These are phyloP conservation scores for Pholiota adiposa DNA, from an alignment of 1,284 basidiomycete species.

Conservation along the genomic window DNA sequence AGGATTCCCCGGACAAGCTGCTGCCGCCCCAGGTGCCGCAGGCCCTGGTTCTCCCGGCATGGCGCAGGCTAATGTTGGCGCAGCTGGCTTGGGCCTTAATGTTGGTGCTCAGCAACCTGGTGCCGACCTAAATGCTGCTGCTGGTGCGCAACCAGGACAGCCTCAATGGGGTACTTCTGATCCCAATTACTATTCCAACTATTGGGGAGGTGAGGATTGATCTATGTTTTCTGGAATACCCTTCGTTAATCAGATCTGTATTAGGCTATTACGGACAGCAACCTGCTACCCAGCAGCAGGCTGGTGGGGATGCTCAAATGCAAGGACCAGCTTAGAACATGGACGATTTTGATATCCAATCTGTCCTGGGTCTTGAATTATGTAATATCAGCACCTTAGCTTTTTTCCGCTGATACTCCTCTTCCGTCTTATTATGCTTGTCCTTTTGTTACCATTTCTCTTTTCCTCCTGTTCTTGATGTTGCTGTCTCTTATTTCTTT, in stretches of 20 bases:
- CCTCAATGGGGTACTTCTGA: conserved; percentile 75
- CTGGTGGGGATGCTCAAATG: conserved; percentile 60
- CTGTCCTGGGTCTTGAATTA: conserved; percentile 22
- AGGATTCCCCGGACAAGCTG: conserved; percentile 67
- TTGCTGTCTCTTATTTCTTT: conserved; percentile 18
- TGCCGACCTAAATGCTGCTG: conserved; percentile 57
- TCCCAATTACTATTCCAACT: conserved; percentile 77
- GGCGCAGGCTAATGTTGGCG: conserved; percentile 59
- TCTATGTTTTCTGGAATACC: conserved; percentile 2
- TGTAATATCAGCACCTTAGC: conserved; percentile 14
- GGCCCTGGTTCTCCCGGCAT: conserved; percentile 68
- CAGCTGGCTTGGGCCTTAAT: conserved; percentile 58
- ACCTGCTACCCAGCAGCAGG: conserved; percentile 54
- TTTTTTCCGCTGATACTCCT: conserved; percentile 18
- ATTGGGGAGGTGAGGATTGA: conserved; percentile 74
- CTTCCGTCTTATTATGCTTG: conserved; percentile 6
- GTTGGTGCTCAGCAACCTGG: conserved; percentile 56
- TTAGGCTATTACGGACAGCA: conserved; percentile 81
- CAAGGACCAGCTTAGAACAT: conserved; percentile 56
- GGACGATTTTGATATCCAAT: conserved; percentile 23
- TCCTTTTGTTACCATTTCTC: conserved; percentile 7
- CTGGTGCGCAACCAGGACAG: conserved; percentile 61
- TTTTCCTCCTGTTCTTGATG: conserved; percentile 9
- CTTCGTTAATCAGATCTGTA: conserved; percentile 17
- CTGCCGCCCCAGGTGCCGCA: conserved; percentile 49